Evolutionary conservation across 257 asterid species (phyloP).

Genomic region (Dorcoceras hygrometricum): DNA sequence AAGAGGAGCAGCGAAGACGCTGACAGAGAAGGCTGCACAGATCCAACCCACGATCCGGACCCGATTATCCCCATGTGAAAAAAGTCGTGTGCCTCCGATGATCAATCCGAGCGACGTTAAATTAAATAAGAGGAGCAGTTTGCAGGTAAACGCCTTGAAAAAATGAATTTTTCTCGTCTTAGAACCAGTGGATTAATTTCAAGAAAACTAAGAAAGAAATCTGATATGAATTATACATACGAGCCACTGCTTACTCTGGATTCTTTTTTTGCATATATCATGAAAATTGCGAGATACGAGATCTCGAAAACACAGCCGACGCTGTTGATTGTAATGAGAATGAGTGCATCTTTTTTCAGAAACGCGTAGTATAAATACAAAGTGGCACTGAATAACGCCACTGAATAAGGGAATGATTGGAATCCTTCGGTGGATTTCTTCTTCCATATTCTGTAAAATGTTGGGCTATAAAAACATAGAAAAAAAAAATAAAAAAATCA

Average conservation of each 20-base stretch:
- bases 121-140: conserved; percentile 49
- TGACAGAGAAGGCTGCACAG: conserved; percentile 65
- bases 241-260: conserved; percentile 38
- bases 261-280: conserved; percentile 54
- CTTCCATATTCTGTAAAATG: conserved; percentile 56
- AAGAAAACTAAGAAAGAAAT: too few relatives aligned
- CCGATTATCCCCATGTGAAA: conserved; percentile 27
- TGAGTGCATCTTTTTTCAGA: conserved; percentile 40
- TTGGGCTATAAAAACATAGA: conserved; percentile 44
- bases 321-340: conserved; percentile 57
- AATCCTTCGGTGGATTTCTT: conserved; percentile 76
- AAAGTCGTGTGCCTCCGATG: conserved; percentile 26
- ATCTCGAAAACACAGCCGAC: conserved; percentile 43
- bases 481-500: neutral
- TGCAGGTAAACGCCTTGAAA: conserved; percentile 45
- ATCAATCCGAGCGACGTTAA: conserved; percentile 35
- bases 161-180: too few relatives aligned
- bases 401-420: conserved; percentile 73
- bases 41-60: conserved; percentile 66
- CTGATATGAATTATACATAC: too few relatives aligned
- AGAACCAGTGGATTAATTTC: too few relatives aligned
- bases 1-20: conserved; percentile 78
- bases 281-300: conserved; percentile 41
- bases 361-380: conserved; percentile 65
- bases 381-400: conserved; percentile 74